Percentiles rank a stretch among this genome's conserved stretches.
Conservation (phyloP, 345 rosid genomes). For the Euphorbia pulcherrima region DNA sequence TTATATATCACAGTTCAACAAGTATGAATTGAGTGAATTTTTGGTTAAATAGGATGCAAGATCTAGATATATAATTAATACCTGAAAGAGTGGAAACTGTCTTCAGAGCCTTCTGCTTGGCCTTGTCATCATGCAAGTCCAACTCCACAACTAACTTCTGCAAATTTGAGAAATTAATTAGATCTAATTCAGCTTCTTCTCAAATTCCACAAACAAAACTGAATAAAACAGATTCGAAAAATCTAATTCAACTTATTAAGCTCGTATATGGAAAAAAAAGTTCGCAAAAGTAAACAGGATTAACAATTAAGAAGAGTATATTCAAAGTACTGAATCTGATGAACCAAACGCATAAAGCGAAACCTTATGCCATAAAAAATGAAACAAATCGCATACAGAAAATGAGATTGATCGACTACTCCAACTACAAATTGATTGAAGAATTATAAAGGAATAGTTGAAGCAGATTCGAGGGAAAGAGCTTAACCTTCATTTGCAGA, state of each 20-base stretch:
- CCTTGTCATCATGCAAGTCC: slow-evolving; percentile 72
- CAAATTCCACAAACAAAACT: not conserved
- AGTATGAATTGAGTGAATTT: not conserved
- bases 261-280: not conserved
- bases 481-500: slow-evolving; percentile 63
- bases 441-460: slow-evolving; percentile 19
- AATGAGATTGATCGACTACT: slow-evolving; percentile 6
- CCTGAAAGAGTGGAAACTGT: slow-evolving; percentile 82
- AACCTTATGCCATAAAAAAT: not conserved
- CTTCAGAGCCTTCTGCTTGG: slow-evolving; percentile 83
- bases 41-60: too few relatives aligned
- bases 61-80: slow-evolving; percentile 24
- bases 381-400: not conserved
- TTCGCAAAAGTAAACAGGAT: not conserved
- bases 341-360: not conserved
- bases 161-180: slow-evolving; percentile 18
- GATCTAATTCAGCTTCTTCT: slow-evolving; percentile 17
- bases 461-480: slow-evolving; percentile 22
- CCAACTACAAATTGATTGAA: not conserved
- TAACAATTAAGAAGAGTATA: not conserved
- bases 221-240: not conserved
- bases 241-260: not conserved
- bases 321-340: not conserved
- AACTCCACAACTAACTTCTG: slow-evolving; percentile 76
- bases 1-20: too few relatives aligned